These are phyloP conservation scores for Fusarium hostae DNA, from an alignment of 2,329 filamentous ascomycete species.

Conservation along the genomic window DNA sequence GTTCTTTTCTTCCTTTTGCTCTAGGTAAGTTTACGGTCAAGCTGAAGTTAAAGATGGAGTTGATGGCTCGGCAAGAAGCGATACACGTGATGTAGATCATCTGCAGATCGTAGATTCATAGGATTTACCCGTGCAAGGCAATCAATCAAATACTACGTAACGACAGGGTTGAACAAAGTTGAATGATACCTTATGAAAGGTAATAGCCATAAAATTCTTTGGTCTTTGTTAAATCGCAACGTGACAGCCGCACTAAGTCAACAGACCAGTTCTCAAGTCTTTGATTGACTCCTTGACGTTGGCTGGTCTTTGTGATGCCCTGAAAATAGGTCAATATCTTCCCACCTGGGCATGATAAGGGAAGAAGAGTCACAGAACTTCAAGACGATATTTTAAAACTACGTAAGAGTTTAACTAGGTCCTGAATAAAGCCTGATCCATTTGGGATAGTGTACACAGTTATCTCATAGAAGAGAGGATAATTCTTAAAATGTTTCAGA, in stretches of 20 bases:
- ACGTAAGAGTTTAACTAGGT: too few species aligned
- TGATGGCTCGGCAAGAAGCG: conserved; percentile 8
- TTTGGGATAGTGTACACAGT: background rate
- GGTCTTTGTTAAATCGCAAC: background rate
- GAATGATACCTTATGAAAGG: background rate
- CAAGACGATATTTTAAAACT: too few species aligned
- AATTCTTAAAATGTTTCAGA: background rate
- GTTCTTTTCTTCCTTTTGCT: background rate
- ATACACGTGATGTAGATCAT: conserved; percentile 22
- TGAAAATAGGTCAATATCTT: background rate
- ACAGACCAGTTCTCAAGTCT: background rate
- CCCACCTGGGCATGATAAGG: background rate
- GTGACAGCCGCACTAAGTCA: background rate
- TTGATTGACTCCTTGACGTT: background rate
- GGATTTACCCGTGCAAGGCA: background rate
- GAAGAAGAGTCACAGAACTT: background rate
- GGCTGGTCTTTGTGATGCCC: background rate
- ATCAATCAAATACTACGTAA: background rate
- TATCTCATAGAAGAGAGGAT: background rate
- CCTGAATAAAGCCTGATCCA: background rate
- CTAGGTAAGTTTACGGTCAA: background rate
- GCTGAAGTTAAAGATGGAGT: background rate
- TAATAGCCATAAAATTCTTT: background rate
- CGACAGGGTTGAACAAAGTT: background rate
- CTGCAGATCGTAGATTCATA: conserved; percentile 3